These are phyloP conservation scores for Colletotrichum sp. DNA, from an alignment of 2,329 filamentous ascomycete genomes.

Conservation along the genomic window DNA sequence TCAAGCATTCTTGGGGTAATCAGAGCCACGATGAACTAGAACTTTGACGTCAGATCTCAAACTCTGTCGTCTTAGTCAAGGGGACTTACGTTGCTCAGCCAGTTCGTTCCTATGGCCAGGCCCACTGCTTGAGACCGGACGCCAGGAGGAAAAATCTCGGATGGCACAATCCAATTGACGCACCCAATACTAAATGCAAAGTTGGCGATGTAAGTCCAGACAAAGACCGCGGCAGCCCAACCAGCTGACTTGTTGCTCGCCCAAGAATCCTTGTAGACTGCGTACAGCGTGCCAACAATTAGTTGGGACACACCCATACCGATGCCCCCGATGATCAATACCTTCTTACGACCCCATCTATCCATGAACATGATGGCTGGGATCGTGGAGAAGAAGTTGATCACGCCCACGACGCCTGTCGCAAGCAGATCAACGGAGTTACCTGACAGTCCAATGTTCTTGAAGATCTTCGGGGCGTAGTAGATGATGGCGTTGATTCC, in stretches of 20 bases:
- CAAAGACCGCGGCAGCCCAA: slow-evolving; percentile 63
- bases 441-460: slow-evolving; percentile 43
- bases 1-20: slow-evolving; percentile 63
- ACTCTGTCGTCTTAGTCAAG: slow-evolving; percentile 60
- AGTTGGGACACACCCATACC: slow-evolving; percentile 49
- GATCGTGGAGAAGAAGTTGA: slow-evolving; percentile 52
- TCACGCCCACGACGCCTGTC: slow-evolving; percentile 63
- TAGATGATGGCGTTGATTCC: slow-evolving; percentile 42
- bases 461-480: slow-evolving; percentile 52
- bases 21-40: slow-evolving; percentile 37
- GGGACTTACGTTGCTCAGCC: slow-evolving; percentile 31
- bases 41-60: slow-evolving; percentile 51
- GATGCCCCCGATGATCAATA: slow-evolving; percentile 33
- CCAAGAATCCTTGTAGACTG: slow-evolving; percentile 51
- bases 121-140: slow-evolving; percentile 2
- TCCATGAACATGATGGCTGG: slow-evolving; percentile 48
- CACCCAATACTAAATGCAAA: slow-evolving; percentile 43
- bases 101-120: not conserved
- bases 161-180: slow-evolving; percentile 60
- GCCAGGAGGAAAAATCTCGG: slow-evolving; percentile 55
- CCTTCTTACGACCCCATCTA: slow-evolving; percentile 46
- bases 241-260: slow-evolving; percentile 52
- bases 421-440: slow-evolving; percentile 55
- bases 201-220: slow-evolving; percentile 59
- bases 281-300: slow-evolving; percentile 60